These are phyloP conservation scores for Hypoxylon cercidicola DNA, from an alignment of 495 filamentous ascomycete species.

Conservation along the genomic window DNA sequence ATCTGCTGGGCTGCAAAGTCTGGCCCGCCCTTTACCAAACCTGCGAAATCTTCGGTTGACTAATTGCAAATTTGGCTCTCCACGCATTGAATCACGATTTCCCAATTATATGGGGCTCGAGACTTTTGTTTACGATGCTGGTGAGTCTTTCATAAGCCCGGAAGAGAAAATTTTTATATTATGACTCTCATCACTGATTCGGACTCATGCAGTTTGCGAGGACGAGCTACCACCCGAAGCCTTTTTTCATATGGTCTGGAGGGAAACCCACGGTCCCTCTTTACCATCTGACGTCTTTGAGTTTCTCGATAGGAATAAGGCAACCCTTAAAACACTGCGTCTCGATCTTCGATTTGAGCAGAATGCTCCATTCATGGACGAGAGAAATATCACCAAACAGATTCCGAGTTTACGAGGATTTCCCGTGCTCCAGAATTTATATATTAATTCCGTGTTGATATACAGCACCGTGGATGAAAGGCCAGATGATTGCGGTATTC, in stretches of 20 bases:
- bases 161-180: no score
- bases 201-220: slow-evolving; percentile 10
- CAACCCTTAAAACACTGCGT: slow-evolving; percentile 28
- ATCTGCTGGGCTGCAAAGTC: background rate
- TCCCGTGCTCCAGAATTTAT: slow-evolving; percentile 25
- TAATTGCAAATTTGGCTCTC: slow-evolving; percentile 2
- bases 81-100: slow-evolving; percentile 19
- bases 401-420: slow-evolving; percentile 26
- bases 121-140: slow-evolving; percentile 29
- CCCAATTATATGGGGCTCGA: slow-evolving; percentile 24
- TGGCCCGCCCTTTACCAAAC: slow-evolving; percentile 21
- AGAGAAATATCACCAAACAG: slow-evolving; percentile 9
- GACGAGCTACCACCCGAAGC: background rate
- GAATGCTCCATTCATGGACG: background rate
- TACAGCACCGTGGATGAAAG: slow-evolving; percentile 15
- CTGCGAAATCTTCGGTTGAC: slow-evolving; percentile 31
- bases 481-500: slow-evolving; percentile 15
- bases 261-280: slow-evolving; percentile 1
- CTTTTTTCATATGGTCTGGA: slow-evolving; percentile 4
- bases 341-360: slow-evolving; percentile 14
- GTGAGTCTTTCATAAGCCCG: slow-evolving; percentile 13
- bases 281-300: slow-evolving; percentile 11
- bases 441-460: slow-evolving; percentile 24
- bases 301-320: slow-evolving; percentile 25
- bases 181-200: slow-evolving; percentile 14